phyloP scores from a whole-genome alignment of 768 basidiomycete genomes.

The Boletus vermiculosoides region DNA sequence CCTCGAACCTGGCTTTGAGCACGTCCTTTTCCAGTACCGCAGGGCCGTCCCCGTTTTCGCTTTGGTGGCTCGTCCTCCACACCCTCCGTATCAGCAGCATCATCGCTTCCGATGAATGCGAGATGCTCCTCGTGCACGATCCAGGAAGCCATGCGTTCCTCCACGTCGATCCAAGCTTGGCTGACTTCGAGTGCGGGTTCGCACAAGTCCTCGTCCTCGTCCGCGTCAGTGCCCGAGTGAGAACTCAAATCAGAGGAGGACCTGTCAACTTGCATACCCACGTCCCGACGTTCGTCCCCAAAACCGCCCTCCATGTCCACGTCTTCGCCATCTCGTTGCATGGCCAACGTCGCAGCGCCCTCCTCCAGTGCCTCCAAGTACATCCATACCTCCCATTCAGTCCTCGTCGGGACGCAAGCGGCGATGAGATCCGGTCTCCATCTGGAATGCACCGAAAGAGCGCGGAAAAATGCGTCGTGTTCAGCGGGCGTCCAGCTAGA shows the following conservation, averaged over 20 bases:
- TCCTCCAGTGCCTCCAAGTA: conserved; percentile 57
- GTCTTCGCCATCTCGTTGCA: conserved; percentile 14
- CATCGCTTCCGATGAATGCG: not conserved
- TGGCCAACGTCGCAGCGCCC: conserved; percentile 16
- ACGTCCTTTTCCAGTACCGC: not conserved
- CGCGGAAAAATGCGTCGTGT: conserved; percentile 70
- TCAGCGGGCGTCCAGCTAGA: conserved; percentile 64
- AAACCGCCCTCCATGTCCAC: not conserved
- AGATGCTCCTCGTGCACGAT: conserved; percentile 17
- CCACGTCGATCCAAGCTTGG: conserved; percentile 35
- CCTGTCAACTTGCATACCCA: not conserved
- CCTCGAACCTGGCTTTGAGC: not conserved
- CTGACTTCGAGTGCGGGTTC: conserved; percentile 38
- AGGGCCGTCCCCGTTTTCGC: conserved; percentile 14
- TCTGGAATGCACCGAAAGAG: conserved; percentile 62
- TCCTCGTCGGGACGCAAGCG: conserved; percentile 61
- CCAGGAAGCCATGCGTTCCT: conserved; percentile 33
- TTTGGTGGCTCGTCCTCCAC: not conserved
- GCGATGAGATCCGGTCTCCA: conserved; percentile 78
- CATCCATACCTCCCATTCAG: conserved; percentile 60
- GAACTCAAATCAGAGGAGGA: conserved; percentile 30
- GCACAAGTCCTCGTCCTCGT: conserved; percentile 2
- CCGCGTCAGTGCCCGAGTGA: conserved; percentile 1
- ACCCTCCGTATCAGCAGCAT: not conserved
- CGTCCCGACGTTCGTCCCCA: not conserved